Conservation (phyloP, 495 filamentous ascomycete species). For the Podospora conica region DNA sequence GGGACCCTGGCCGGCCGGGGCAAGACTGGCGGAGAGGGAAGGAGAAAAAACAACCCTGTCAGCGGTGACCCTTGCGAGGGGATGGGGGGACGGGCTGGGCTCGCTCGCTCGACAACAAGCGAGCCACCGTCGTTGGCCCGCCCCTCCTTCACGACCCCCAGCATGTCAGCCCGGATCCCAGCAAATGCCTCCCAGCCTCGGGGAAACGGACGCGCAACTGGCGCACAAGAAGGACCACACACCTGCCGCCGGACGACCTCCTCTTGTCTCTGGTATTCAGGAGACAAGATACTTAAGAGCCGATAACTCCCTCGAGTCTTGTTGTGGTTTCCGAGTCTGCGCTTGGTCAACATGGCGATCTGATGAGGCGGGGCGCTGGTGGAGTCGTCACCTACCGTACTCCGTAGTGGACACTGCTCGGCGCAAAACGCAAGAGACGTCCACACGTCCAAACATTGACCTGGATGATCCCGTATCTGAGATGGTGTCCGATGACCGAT, state of each 20-base stretch:
- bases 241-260: no score
- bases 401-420: neutral
- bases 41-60: neutral
- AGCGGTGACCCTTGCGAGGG: neutral
- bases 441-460: no score
- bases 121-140: neutral
- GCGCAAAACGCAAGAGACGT: neutral
- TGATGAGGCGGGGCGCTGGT: neutral
- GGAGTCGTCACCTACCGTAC: neutral
- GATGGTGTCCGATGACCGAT: neutral
- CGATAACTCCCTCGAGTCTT: neutral
- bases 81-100: neutral
- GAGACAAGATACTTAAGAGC: no score
- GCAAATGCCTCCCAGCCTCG: neutral
- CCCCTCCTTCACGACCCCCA: neutral
- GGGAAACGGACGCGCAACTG: neutral
- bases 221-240: no score
- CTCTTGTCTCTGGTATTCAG: neutral
- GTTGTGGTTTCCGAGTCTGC: neutral
- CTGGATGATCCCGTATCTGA: neutral
- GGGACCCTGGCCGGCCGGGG: slow-evolving; percentile 10
- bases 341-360: neutral
- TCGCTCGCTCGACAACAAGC: neutral
- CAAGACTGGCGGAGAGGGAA: neutral
- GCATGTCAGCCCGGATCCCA: neutral